phyloP scores from a whole-genome alignment of 331 rosid species.

The Quercus phellos region DNA sequence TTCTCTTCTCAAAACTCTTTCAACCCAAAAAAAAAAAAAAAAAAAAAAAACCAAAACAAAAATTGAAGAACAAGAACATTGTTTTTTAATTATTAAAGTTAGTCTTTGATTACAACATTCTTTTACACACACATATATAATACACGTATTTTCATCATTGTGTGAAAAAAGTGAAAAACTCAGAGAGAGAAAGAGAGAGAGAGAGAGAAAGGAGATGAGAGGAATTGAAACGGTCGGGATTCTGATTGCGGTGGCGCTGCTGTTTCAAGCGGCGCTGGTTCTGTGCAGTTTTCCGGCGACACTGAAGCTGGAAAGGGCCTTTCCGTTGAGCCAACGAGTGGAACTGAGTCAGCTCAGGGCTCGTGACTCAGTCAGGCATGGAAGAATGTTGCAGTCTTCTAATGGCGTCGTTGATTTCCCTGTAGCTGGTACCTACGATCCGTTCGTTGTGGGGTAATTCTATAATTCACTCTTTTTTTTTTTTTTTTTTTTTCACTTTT shows the following conservation, averaged over 20 bases:
- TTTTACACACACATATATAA: not conserved
- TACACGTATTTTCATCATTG: not conserved
- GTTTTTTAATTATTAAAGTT: not conserved
- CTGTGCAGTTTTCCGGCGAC: constrained; percentile 47
- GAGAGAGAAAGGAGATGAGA: not conserved
- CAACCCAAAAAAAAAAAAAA: not conserved
- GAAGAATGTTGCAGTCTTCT: constrained; percentile 70
- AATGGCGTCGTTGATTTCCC: constrained; percentile 63
- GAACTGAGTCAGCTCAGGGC: constrained; percentile 62
- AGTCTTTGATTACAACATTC: not conserved
- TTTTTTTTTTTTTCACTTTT: too few relatives aligned
- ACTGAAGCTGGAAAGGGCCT: constrained; percentile 70
- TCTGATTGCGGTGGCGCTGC: constrained; percentile 21
- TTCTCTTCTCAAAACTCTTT: not conserved
- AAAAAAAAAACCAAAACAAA: not conserved
- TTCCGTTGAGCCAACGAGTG: constrained; percentile 62
- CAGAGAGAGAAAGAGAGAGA: not conserved
- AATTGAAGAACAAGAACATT: constrained; percentile 11
- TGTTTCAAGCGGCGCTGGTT: constrained; percentile 26
- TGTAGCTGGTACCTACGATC: constrained; percentile 75
- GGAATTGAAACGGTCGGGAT: constrained; percentile 32
- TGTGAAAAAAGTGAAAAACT: not conserved
- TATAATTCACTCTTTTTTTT: not conserved
- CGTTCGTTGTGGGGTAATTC: constrained; percentile 77
- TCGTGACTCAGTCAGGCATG: constrained; percentile 66